Evolutionary conservation across 805 yeast genomes (phyloP), one percentile per base, ranked within the genome.

Genomic region (Suhomyces xylopsoci): DNA sequence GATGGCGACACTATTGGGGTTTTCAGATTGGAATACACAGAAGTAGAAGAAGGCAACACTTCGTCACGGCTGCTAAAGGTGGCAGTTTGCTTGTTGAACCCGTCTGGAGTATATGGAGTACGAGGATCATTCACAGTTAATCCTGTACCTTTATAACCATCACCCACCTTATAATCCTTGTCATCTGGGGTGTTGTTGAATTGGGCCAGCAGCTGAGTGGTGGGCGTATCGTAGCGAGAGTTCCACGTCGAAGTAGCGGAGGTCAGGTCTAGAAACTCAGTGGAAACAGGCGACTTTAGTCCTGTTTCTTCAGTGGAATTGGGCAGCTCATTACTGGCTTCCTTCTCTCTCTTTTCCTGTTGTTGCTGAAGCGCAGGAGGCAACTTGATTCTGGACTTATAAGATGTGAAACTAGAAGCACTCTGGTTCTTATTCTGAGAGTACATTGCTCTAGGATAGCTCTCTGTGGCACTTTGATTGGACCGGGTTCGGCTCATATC

Each of bases 371-470:
- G 52, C 3, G 70, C 57, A 6, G 66, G 62, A 7, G 74, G 75
- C 30, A 70, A 55, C 53, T 66, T 70, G 43, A 70, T 67, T 43
- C 74, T 56, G 8, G 73, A 63, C 48, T 68, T 67, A 55, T 67
- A 69, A 6, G 68, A 60, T 12, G 48, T 62, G 49, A 64, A 63
- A 41, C 71, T 68, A 34, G 66, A 55, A 14, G 53, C 54, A 42
- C 66, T 62, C 19, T 47, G 55, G 52, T 61, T 61, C 43, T 58
- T 56, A n/a, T 56, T 25, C 30, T 47, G 42, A 30, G 54, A 24
- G 48, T 48, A 45, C 26, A 36, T 43, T 19, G 41, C 32, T 36
- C 28, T 26, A 49, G 40, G 6, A 38, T 32, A 28, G 40, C 41
- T 15, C 44, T 49, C 38, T 19, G 50, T 34, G 38, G 44, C n/a